Conservation (phyloP, 192 early-diverging fungal species). For the Umbelopsis sp. region DNA sequence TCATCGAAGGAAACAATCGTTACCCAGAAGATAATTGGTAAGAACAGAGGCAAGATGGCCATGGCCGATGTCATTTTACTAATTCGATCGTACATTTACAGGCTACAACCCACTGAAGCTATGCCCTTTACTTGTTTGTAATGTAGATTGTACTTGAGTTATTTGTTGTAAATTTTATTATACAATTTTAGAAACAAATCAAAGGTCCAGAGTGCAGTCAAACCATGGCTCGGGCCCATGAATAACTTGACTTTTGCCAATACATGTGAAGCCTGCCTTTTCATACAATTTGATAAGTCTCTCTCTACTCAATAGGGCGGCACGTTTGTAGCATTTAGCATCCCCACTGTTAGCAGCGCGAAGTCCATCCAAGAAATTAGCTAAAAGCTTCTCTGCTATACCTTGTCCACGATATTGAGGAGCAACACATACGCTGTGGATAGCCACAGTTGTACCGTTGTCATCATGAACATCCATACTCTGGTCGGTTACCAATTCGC, state of each 20-base stretch:
- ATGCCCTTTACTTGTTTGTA: conserved; percentile 41
- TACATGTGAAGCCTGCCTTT: conserved; percentile 59
- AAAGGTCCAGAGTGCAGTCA: conserved; percentile 38
- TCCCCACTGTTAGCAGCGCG: conserved; percentile 28
- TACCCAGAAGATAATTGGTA: conserved; percentile 88
- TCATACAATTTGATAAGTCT: conserved; percentile 61
- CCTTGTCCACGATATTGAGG: conserved; percentile 53
- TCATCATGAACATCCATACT: conserved; percentile 69
- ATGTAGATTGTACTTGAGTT: neutral
- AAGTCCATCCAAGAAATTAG: conserved; percentile 49
- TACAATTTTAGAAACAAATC: neutral
- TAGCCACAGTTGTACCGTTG: conserved; percentile 61
- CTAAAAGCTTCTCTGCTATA: conserved; percentile 55
- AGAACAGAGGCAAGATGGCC: conserved; percentile 8
- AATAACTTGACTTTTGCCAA: conserved; percentile 60
- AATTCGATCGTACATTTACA: neutral
- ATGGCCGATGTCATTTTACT: neutral
- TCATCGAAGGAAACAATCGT: conserved; percentile 73
- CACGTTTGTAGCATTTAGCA: conserved; percentile 39
- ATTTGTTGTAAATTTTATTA: too few relatives aligned
- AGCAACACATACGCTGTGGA: conserved; percentile 70
- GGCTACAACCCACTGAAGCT: conserved; percentile 42
- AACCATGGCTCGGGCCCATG: conserved; percentile 64
- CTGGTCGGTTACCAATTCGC: conserved; percentile 55
- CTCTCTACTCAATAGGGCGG: conserved; percentile 61